These are phyloP conservation scores for Penicillium roqueforti DNA, from an alignment of 495 filamentous ascomycete species.

Conservation along the genomic window DNA sequence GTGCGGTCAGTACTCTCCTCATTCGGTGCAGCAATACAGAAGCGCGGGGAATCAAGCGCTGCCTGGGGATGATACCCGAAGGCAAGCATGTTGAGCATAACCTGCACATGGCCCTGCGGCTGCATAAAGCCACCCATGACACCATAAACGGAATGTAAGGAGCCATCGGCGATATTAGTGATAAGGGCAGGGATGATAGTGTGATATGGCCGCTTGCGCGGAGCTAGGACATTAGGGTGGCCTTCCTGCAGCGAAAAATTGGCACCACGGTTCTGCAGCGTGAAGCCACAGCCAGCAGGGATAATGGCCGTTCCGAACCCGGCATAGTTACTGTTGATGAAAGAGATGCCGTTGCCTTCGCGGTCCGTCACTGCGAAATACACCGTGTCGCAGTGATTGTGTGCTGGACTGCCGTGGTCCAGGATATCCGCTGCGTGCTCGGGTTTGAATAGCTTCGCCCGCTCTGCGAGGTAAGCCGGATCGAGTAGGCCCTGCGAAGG, in stretches of 20 bases:
- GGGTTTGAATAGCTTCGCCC: constrained; percentile 66
- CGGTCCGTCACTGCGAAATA: constrained; percentile 83
- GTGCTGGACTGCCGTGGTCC: constrained; percentile 63
- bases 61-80: constrained; percentile 84
- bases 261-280: constrained; percentile 88
- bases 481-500: constrained; percentile 61
- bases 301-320: constrained; percentile 89
- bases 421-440: constrained; percentile 51
- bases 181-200: constrained; percentile 95
- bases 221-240: constrained; percentile 77
- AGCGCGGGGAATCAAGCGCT: constrained; percentile 82
- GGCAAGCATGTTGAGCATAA: constrained; percentile 82
- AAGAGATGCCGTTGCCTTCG: constrained; percentile 83
- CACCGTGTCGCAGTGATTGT: constrained; percentile 79
- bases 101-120: constrained; percentile 95
- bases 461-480: constrained; percentile 59
- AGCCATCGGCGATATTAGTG: constrained; percentile 67
- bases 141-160: constrained; percentile 79
- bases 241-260: constrained; percentile 64
- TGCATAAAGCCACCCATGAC: constrained; percentile 99
- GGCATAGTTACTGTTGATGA: constrained; percentile 94
- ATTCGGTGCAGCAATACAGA: constrained; percentile 72
- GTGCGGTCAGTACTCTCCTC: constrained; percentile 49
- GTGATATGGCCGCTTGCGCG: constrained; percentile 89
- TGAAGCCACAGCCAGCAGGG: constrained; percentile 80